Percentiles rank a stretch among this genome's conserved stretches.
Conservation (phyloP, 2,329 filamentous ascomycete genomes). For the Aspergillus awamori region DNA sequence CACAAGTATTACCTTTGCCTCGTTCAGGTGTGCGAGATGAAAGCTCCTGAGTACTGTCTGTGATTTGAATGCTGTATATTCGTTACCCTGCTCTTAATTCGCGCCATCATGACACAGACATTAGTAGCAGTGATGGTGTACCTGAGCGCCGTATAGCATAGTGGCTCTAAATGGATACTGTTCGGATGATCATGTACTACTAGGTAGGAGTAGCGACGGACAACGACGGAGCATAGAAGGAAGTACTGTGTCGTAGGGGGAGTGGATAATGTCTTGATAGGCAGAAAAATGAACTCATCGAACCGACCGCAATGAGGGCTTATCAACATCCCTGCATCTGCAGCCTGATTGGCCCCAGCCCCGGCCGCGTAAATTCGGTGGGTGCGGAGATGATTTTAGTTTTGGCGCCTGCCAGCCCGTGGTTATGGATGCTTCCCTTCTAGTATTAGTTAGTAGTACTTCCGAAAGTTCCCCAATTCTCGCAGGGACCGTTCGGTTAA, state of each 20-base stretch:
- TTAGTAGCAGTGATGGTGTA: not conserved
- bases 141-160: not conserved
- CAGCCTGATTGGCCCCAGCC: not conserved
- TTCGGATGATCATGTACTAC: not conserved
- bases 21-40: not conserved
- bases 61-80: not conserved
- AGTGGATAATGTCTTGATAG: not conserved
- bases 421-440: not conserved
- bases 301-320: not conserved
- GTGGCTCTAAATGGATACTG: not conserved
- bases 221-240: not conserved
- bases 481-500: too few relatives aligned
- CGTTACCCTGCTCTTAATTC: not conserved
- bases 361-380: not conserved
- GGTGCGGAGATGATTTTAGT: not conserved
- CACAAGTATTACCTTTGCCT: not conserved
- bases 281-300: constrained; percentile 1
- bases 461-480: too few relatives aligned
- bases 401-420: not conserved
- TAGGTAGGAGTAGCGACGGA: not conserved
- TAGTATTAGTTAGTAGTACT: too few relatives aligned
- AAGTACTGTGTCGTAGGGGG: not conserved
- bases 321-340: not conserved
- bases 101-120: not conserved
- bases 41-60: not conserved